A percentile compares a stretch with the other conserved stretches of the same genome.
phyloP scores from a whole-genome alignment of 169 alveolate species.

The Eimeria acervulina region DNA sequence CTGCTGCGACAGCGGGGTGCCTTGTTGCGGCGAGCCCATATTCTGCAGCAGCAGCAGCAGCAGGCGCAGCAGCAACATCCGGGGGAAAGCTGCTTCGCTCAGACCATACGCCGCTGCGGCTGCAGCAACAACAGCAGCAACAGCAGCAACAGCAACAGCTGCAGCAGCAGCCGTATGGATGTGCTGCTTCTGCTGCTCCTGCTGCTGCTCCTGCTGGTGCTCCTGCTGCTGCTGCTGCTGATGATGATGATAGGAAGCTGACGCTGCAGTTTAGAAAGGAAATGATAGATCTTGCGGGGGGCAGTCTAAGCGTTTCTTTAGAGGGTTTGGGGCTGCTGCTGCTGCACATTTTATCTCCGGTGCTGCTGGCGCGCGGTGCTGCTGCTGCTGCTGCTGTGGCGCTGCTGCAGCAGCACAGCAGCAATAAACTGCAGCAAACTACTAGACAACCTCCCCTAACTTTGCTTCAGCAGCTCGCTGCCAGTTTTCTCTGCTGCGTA shows the following conservation, averaged over 20 bases:
- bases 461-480: conserved; percentile 55
- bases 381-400: conserved; percentile 24
- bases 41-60: conserved; percentile 59
- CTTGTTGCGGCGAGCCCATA: conserved; percentile 45
- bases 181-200: not conserved
- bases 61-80: conserved; percentile 42
- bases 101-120: conserved; percentile 26
- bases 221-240: not conserved
- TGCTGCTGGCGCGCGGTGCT: not conserved
- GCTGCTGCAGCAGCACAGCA: conserved; percentile 8
- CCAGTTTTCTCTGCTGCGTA: conserved; percentile 67
- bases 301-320: not conserved
- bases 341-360: conserved; percentile 42
- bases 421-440: not conserved
- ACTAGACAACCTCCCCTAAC: not conserved
- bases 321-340: conserved; percentile 64
- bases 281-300: conserved; percentile 29
- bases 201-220: too few relatives aligned
- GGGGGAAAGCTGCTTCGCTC: not conserved
- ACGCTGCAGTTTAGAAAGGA: conserved; percentile 28
- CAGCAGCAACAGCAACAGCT: conserved; percentile 36
- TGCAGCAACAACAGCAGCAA: conserved; percentile 10
- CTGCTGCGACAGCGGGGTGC: conserved; percentile 54
- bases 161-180: conserved; percentile 42
- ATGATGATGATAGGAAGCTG: not conserved